Base-by-base conservation (phyloP, 2,329 filamentous ascomycete species). In the Aspergillus latus region DNA sequence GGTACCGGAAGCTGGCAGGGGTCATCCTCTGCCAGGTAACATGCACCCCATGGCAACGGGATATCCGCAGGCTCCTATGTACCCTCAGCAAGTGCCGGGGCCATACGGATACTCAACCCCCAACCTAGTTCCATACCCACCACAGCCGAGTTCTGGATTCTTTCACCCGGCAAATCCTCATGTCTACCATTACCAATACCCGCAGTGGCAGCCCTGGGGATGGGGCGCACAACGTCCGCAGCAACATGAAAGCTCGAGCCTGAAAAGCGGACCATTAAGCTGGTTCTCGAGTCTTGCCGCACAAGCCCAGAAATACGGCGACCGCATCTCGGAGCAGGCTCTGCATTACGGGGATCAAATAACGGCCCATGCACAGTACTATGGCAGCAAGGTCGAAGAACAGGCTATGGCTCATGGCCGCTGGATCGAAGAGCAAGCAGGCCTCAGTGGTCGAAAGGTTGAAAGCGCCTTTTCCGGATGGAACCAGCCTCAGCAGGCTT, bases 311-410 rank as follows among this genome's bases (percentile, higher is more conserved):
- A 72, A 73, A 49, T 76, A 75, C 42, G 72, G 72, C 5, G 72
- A 75, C 45, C 70, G 71, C 8, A 67, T 74, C 26, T 62, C 64
- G 11, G 67, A 72, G 49, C 72, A 73, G 54, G 72, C 73, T 8
- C 71, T 75, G 53, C 71, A 73, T 48, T 76, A 75, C 44, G 72
- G 72, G 4, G 72, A 75, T 44, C 70, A 71, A 6, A 67, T 74
- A 28, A 64, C 64, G 10, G 67, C 72, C 46, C 72, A 73, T 53
- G 72, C 72, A 5, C 66, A 71, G 49, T 60, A 71, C 49, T 74
- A 73, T 57, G 68, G 73, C 30, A 62, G 69, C 32, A 66, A 72
- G 56, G 68, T 75, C 1, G 74, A 77, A 62, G 69, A 74, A 43
- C 71, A 71, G 36, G 74, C 73, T 5, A 59, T 72, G 52, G 66